phyloP scores from a whole-genome alignment of 177 flowering plant species.

The Vitis hybrid region DNA sequence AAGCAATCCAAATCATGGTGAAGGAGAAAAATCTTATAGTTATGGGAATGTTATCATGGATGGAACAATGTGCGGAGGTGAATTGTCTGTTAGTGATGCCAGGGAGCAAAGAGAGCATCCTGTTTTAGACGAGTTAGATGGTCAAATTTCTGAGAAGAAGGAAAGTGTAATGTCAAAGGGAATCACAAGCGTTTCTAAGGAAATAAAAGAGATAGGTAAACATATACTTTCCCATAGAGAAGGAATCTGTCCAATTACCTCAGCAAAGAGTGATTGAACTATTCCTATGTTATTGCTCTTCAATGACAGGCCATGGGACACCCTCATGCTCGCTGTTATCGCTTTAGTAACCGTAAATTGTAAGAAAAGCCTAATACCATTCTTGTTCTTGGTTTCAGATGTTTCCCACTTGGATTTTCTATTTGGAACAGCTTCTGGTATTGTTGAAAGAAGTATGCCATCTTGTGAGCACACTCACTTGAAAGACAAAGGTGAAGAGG shows the following conservation, averaged over 20 bases:
- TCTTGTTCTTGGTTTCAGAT: not conserved
- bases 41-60: not conserved
- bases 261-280: not conserved
- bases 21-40: not conserved
- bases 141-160: not conserved
- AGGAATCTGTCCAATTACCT: not conserved
- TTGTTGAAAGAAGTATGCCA: not conserved
- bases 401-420: not conserved
- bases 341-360: not conserved
- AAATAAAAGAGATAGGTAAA: not conserved
- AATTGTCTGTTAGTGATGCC: not conserved
- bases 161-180: not conserved
- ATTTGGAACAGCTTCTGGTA: slow-evolving; percentile 4
- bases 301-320: not conserved
- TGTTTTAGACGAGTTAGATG: not conserved
- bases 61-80: not conserved
- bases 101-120: not conserved
- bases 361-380: not conserved
- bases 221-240: not conserved
- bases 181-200: not conserved
- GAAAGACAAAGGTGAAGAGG: not conserved
- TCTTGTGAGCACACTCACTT: slow-evolving; percentile 1
- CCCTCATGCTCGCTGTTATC: not conserved
- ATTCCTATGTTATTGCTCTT: not conserved
- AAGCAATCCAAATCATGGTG: not conserved